Evolutionary conservation across 1,284 basidiomycete species (phyloP).

Genomic region (Pterulicium gracile): DNA sequence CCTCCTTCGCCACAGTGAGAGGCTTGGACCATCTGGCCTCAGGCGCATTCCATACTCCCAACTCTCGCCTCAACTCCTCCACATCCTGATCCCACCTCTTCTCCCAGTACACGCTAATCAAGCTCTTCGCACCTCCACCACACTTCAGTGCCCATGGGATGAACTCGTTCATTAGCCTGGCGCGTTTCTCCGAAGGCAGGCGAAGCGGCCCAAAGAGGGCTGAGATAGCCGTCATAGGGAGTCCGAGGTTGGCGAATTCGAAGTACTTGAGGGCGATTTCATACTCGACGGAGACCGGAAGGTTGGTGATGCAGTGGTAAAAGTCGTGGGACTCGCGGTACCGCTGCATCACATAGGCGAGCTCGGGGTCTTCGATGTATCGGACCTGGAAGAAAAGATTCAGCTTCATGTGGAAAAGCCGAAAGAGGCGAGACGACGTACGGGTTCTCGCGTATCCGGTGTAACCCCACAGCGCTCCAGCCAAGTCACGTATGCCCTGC

Average conservation of each 20-base stretch:
- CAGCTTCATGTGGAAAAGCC: constrained; percentile 7
- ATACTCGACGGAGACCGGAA: constrained; percentile 85
- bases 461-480: constrained; percentile 84
- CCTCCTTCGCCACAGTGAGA: constrained; percentile 40
- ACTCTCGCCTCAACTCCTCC: constrained; percentile 68
- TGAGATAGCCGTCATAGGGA: constrained; percentile 83
- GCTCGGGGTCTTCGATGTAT: constrained; percentile 88
- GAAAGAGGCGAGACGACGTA: constrained; percentile 27
- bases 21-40: constrained; percentile 53
- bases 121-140: constrained; percentile 60
- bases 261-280: constrained; percentile 97
- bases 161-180: constrained; percentile 65
- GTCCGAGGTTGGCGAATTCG: constrained; percentile 86
- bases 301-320: constrained; percentile 82
- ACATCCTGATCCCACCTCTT: constrained; percentile 83
- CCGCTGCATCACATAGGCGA: constrained; percentile 95
- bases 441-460: constrained; percentile 89
- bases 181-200: constrained; percentile 43
- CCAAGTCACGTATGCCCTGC: constrained; percentile 86
- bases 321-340: constrained; percentile 98
- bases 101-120: constrained; percentile 96
- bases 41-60: constrained; percentile 78
- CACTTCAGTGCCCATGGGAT: constrained; percentile 86
- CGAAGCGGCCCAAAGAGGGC: constrained; percentile 67
- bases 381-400: constrained; percentile 51